Evolutionary conservation across 2,329 filamentous ascomycete genomes (phyloP), one percentile per base, ranked within the genome.

Genomic region (Aspergillus floridensis): DNA sequence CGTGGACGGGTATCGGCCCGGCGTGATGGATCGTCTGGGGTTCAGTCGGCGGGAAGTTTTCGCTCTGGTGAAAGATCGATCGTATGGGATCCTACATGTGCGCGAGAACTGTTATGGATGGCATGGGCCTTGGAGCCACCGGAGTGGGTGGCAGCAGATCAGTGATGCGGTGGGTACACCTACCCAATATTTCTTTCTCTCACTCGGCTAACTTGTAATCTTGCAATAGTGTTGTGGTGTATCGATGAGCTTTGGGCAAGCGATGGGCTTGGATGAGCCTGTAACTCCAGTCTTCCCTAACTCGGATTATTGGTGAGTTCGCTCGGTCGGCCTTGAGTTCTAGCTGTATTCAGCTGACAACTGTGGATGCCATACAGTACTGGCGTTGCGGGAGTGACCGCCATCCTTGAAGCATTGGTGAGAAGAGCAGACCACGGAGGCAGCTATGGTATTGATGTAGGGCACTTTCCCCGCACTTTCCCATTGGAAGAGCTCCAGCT

Each of bases 41-140:
- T 29, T 29, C 26, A 29, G 26, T 29, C 26, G 26, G 26, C 26
- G 26, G 26, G 26, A 29, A 1, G 7, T 90, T 24, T 76, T 82
- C 0, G 75, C 81, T 4, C 69, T 87, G 35, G 84, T 84, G 0
- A 76, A 80, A 59, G 74, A 79, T 59, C 80, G 87, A 19, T 81
- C 84, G 2, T 85, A 82, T 66, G 88, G 88, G 1, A 83, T 88
- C 35, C 81, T 91, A 10, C 90, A 90, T 67, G 86, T 90, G n/a
- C 82, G 84, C 35, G 88, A 91, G 71, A 87, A 91, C 70, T 91
- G 88, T 70, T 91, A 90, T 65, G 88, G 88, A 0, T 86, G 84
- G 35, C 76, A 81, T 31, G 84, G 82, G 5, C 84, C 87, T 59
- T 90, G 87, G 88, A 81, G 84, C 1, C 74, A 76, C 7, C 80